These are phyloP conservation scores for Sugiyamaella japonica DNA, from an alignment of 1,139 yeast species.

Conservation along the genomic window DNA sequence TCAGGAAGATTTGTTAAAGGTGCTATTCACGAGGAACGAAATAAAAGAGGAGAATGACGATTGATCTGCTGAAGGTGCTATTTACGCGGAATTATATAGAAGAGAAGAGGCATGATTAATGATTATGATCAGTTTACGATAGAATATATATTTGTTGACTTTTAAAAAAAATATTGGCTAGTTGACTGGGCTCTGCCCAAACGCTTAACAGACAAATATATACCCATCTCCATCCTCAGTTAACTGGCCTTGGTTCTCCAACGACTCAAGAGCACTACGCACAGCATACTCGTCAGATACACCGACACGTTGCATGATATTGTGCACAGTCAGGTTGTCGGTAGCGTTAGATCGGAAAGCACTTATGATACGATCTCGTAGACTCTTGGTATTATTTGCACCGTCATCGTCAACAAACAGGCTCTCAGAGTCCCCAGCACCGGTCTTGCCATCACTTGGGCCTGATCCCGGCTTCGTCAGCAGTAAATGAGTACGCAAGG, in stretches of 20 bases:
- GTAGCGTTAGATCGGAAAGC: not conserved
- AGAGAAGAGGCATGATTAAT: no score
- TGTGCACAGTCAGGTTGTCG: not conserved
- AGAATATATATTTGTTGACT: no score
- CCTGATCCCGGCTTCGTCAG: conserved; percentile 23
- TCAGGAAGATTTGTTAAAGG: conserved; percentile 28
- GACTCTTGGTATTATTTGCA: conserved; percentile 3
- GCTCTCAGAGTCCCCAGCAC: conserved; percentile 18
- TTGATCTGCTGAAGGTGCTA: not conserved
- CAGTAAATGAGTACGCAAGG: conserved; percentile 56
- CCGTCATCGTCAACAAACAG: conserved; percentile 25
- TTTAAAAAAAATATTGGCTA: no score
- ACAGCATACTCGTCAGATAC: conserved; percentile 5
- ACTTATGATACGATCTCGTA: conserved; percentile 15
- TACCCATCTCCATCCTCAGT: not conserved
- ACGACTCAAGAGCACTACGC: not conserved
- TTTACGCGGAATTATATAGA: no score
- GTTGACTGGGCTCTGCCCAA: no score
- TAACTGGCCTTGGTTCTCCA: conserved; percentile 4
- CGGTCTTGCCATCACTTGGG: conserved; percentile 5
- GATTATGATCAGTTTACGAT: no score
- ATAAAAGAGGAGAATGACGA: conserved; percentile 8
- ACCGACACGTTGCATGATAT: not conserved
- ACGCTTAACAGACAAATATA: not conserved
- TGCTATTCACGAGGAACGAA: conserved; percentile 22